Evolutionary conservation across 2,329 filamentous ascomycete genomes (phyloP), one percentile per base, ranked within the genome.

Genomic region (Cryphonectria japonica): DNA sequence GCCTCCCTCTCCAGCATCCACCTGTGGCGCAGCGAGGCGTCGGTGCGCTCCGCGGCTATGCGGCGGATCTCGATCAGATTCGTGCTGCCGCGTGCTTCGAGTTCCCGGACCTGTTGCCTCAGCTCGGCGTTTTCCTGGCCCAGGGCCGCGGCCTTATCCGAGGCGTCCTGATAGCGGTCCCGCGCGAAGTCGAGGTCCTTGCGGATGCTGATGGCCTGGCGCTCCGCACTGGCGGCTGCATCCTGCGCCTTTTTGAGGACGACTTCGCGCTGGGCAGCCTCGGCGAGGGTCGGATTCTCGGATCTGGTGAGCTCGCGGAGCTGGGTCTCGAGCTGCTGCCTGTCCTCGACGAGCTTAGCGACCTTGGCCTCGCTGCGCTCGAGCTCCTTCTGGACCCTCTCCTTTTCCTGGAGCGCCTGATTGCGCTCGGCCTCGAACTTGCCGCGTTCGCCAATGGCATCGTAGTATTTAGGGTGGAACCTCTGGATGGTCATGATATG

Each of bases 161-260:
- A 88, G 0, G 86, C 85, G 32, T 86, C 82, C 75, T 91, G 90
- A 75, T 92, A 93, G 13, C 85, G 81, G 4, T 83, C 82, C 67
- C 87, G 85, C 16, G 84, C 81, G 75, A 89, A 93, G 1, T 89
- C 87, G 37, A 85, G 80, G 4, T 89, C 87, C 19, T 81, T 82
- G 39, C 85, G 79, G 1, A 78, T 73, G 19, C 75, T 75, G 3
- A 74, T 72, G 2, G 79, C 50, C 67, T 80, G 82, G 75, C 82
- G 83, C 73, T 85, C 80, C 3, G 83, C 76, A 7, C 75, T 71
- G 4, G 83, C 78, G 6, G 82, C 79, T 67, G 82, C 81, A 6
- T 81, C 76, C 29, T 80, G 80, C 0, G 79, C 78, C 54, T 85
- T 83, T 2, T 77, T 77, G 4, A 85, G 79, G 19, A 81, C 76